These are phyloP conservation scores for Saturnispora saitoi DNA, from an alignment of 805 yeast genomes.

Conservation along the genomic window DNA sequence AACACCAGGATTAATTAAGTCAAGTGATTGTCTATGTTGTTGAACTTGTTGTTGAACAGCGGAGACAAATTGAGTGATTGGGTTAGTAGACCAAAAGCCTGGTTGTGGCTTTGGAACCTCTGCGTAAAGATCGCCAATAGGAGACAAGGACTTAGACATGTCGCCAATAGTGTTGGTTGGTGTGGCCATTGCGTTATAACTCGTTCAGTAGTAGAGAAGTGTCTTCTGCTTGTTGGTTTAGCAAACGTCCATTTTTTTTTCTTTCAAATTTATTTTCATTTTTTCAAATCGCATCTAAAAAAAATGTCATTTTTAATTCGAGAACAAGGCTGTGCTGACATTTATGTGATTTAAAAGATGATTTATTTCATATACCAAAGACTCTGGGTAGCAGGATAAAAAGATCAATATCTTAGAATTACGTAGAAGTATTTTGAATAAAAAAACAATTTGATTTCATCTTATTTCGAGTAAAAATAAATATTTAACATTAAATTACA, in stretches of 20 bases:
- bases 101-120: conserved; percentile 40
- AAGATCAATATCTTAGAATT: too few species aligned
- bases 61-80: conserved; percentile 69
- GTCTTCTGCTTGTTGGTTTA: background rate
- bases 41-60: conserved; percentile 64
- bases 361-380: too few species aligned
- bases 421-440: too few species aligned
- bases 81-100: conserved; percentile 74
- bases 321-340: background rate
- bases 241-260: background rate
- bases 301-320: background rate
- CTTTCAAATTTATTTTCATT: background rate
- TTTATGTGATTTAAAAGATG: too few species aligned
- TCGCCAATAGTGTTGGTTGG: conserved; percentile 42
- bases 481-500: too few species aligned
- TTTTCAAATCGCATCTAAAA: background rate
- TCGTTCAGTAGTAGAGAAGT: background rate
- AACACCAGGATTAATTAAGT: conserved; percentile 87
- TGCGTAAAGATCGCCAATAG: conserved; percentile 47
- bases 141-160: conserved; percentile 47
- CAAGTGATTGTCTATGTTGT: conserved; percentile 73
- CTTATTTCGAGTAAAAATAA: too few species aligned
- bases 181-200: conserved; percentile 20
- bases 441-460: too few species aligned
- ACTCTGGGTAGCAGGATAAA: too few species aligned